Base-by-base conservation (phyloP, 1,139 yeast species). In the Schwanniomyces etchellsii region DNA sequence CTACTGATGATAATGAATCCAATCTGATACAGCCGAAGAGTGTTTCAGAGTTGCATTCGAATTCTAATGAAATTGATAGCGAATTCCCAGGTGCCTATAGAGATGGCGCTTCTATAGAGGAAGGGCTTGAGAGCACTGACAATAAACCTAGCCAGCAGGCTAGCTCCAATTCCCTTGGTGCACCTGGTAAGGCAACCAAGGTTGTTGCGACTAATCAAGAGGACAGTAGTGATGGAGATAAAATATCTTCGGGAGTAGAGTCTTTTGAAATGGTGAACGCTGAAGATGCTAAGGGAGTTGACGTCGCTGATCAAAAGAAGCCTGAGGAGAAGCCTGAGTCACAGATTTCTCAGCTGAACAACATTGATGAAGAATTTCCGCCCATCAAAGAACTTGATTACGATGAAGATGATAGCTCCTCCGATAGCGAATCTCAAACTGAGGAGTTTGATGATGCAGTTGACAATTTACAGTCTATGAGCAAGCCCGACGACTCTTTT, bases 321-420 rank as follows among this genome's bases (percentile, higher is more conserved):
- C 13, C 14, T 23, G 9, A 7, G 6, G 9, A 7, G n/a, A 18
- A 7, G 7, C 9, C 7, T 7, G 21, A 18, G n/a, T 4, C 25
- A 27, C 12, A 20, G 7, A 14, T 27, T 5, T 7, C 14, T 13
- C 12, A 11, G 14, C 5, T 10, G 14, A 5, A 13, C 16, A 12
- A 12, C 5, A 30, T 39, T 5, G 56, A 62, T 14, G 68, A 67
- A 11, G 88, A 81, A 42, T 81, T 81, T 52, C 91, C 91, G 9
- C 85, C 91, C 18, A 77, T 81, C 30, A 65, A 69, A 43, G 85
- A 81, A 43, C 55, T 80, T 26, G 79, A 76, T 16, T 66, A 70
- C 32, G 75, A 73, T 37, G 86, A 80, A 39, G 74, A 77, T 41
- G 21, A 18, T n/a, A n/a, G n/a, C n/a, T 54, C 55, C 16, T 74